Evolutionary conservation across 495 filamentous ascomycete genomes (phyloP).

Genomic region (Parathielavia hyrcaniae): DNA sequence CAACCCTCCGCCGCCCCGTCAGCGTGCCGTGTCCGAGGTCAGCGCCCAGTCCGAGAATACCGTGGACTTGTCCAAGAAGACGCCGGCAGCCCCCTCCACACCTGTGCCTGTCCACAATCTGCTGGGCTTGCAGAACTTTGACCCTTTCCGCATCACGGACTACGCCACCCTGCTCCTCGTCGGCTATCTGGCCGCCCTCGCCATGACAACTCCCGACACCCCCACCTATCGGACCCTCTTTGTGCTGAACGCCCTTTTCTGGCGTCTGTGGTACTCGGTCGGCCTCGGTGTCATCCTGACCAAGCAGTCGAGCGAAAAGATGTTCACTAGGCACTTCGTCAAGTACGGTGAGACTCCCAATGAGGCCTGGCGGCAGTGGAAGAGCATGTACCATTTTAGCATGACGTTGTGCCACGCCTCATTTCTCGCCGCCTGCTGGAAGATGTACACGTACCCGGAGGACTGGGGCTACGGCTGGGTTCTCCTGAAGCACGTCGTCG

Average conservation of each 20-base stretch:
- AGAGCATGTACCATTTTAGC: conserved; percentile 88
- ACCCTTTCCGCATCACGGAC: conserved; percentile 80
- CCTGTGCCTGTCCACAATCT: conserved; percentile 73
- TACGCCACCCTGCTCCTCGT: conserved; percentile 68
- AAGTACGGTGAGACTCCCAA: conserved; percentile 86
- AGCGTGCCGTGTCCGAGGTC: conserved; percentile 40
- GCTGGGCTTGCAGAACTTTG: conserved; percentile 73
- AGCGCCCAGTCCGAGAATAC: conserved; percentile 27
- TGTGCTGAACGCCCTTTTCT: conserved; percentile 67
- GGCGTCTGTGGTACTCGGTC: conserved; percentile 89
- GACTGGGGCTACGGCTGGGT: conserved; percentile 82
- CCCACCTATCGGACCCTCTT: conserved; percentile 68
- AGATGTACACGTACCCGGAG: conserved; percentile 80
- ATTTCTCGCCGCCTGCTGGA: conserved; percentile 89
- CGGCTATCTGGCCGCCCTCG: conserved; percentile 64
- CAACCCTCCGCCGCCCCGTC: conserved; percentile 77
- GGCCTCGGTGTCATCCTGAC: conserved; percentile 81
- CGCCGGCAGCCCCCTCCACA: conserved; percentile 17
- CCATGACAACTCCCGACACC: conserved; percentile 71
- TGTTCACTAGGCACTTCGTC: conserved; percentile 93
- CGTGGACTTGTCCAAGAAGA: conserved; percentile 19
- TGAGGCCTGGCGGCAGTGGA: conserved; percentile 98
- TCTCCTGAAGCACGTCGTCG: conserved; percentile 79
- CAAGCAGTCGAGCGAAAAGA: conserved; percentile 78
- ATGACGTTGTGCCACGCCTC: conserved; percentile 81